Evolutionary conservation across 179 eudicot genomes (phyloP).

Genomic region (Spergularia azorica): DNA sequence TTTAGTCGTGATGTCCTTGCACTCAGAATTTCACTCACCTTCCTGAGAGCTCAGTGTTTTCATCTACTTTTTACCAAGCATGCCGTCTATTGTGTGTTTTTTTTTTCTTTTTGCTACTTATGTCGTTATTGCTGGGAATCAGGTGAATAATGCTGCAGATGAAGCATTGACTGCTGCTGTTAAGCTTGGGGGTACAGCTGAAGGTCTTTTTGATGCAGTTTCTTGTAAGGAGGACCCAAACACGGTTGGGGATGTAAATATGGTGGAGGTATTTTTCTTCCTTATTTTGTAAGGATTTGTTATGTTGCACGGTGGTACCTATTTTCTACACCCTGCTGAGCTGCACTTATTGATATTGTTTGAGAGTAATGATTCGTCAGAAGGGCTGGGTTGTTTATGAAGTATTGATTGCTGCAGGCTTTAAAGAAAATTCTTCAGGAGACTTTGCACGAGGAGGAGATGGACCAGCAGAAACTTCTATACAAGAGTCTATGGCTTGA

Average conservation of each 20-base stretch:
- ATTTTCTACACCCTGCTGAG: not conserved
- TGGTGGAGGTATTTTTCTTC: conserved; percentile 49
- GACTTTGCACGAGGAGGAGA: conserved; percentile 56
- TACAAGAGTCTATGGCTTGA: conserved; percentile 93
- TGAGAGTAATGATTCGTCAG: not conserved
- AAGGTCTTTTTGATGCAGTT: too few relatives aligned
- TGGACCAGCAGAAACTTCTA: conserved; percentile 45
- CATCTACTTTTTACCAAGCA: not conserved
- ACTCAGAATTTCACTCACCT: too few relatives aligned
- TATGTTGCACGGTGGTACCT: not conserved
- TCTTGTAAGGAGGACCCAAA: conserved; percentile 35
- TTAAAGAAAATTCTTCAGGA: conserved; percentile 56
- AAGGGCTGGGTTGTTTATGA: not conserved
- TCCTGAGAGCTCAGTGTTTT: not conserved
- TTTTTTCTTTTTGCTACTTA: not conserved
- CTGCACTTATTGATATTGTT: not conserved
- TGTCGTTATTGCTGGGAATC: conserved; percentile 16
- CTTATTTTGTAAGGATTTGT: not conserved
- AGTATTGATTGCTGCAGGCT: conserved; percentile 50
- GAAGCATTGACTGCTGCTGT: conserved; percentile 30
- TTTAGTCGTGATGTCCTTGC: not conserved
- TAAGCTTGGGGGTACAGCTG: too few relatives aligned
- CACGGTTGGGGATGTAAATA: conserved; percentile 36
- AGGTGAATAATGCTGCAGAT: conserved; percentile 33
- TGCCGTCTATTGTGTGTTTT: not conserved